Evolutionary conservation across 2,329 filamentous ascomycete species (phyloP).

Genomic region (Lanzia echinophila): DNA sequence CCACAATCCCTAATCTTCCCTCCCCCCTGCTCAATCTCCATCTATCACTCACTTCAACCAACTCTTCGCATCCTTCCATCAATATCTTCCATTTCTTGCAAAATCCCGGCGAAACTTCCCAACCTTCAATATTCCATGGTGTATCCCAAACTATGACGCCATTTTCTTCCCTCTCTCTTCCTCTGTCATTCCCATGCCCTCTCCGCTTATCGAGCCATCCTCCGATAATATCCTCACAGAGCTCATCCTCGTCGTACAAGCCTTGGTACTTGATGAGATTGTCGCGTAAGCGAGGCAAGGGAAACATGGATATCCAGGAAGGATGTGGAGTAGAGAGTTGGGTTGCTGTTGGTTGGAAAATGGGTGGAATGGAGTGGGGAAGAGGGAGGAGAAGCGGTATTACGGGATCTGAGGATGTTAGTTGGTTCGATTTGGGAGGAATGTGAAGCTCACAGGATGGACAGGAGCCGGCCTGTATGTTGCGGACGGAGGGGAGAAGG

Average conservation of each 20-base stretch:
- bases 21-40: conserved; percentile 29
- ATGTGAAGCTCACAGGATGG: too few relatives aligned
- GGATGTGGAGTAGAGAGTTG: conserved; percentile 35
- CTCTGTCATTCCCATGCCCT: conserved; percentile 34
- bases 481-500: conserved; percentile 31
- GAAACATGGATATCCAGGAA: conserved; percentile 39
- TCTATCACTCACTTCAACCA: conserved; percentile 33
- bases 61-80: conserved; percentile 23
- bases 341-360: conserved; percentile 35
- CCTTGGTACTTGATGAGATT: conserved; percentile 33
- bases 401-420: conserved; percentile 25
- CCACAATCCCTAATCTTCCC: too few relatives aligned
- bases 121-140: conserved; percentile 35
- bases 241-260: conserved; percentile 38
- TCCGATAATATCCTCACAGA: conserved; percentile 39
- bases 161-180: conserved; percentile 35
- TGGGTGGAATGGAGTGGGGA: conserved; percentile 28
- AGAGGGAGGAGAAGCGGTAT: conserved; percentile 28
- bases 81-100: conserved; percentile 34
- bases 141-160: conserved; percentile 39
- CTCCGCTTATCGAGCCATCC: conserved; percentile 23
- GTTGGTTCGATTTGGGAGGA: too few relatives aligned
- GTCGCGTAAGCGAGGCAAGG: conserved; percentile 34
- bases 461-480: neutral
- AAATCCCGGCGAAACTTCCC: conserved; percentile 38